phyloP scores from a whole-genome alignment of 2,329 filamentous ascomycete species.

The Nigrospora sphaerica region DNA sequence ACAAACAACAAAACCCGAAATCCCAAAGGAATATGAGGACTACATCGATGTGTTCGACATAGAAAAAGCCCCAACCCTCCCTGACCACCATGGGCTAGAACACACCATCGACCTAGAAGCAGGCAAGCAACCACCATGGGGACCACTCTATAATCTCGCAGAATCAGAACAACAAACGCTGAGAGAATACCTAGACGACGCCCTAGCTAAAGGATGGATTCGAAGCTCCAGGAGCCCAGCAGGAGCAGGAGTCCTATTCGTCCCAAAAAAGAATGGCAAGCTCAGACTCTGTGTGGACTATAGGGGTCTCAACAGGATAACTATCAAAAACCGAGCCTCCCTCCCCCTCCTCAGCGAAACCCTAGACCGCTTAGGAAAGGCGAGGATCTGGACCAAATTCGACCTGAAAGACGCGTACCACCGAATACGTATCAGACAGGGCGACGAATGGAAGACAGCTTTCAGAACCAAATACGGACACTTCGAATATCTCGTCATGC shows the following conservation, averaged over 20 bases:
- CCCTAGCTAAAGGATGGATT: background rate
- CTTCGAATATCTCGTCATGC: constrained; percentile 11
- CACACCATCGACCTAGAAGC: background rate
- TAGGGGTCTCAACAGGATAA: no score
- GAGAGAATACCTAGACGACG: background rate
- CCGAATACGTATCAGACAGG: constrained; percentile 3
- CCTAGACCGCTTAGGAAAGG: constrained; percentile 3
- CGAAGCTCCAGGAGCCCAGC: background rate
- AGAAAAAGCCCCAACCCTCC: background rate
- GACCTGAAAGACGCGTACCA: constrained; percentile 6
- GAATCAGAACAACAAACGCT: background rate
- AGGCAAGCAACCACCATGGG: background rate
- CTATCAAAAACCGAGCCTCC: background rate
- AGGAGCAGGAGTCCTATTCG: constrained; percentile 2
- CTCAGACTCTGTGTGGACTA: constrained; percentile 5
- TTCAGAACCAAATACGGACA: constrained; percentile 6
- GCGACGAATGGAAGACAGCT: no score
- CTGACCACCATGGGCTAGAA: background rate
- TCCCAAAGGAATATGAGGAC: background rate
- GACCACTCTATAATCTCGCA: background rate
- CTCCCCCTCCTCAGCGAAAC: background rate
- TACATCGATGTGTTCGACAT: background rate
- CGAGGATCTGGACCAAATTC: constrained; percentile 3
- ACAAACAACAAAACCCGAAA: no score
- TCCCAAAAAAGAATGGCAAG: constrained; percentile 4